Evolutionary conservation across 2,329 filamentous ascomycete genomes (phyloP).

Genomic region (Endoconidiophora polonica): DNA sequence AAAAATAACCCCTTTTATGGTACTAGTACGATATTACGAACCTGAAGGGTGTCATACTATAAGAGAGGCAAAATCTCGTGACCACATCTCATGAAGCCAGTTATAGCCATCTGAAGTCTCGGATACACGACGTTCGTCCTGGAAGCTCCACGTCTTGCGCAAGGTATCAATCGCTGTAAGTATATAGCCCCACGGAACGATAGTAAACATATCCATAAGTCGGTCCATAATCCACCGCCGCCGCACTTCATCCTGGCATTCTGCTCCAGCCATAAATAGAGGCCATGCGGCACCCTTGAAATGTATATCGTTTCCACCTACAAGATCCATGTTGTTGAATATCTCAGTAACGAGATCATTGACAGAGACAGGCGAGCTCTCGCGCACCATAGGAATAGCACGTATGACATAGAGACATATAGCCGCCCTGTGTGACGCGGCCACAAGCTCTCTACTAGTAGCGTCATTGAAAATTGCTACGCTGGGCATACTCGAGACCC

Average conservation of each 20-base stretch:
- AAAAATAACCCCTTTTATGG: background rate
- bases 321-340: conserved; percentile 31
- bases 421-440: conserved; percentile 29
- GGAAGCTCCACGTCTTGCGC: conserved; percentile 29
- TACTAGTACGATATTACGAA: background rate
- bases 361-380: conserved; percentile 24
- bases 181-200: conserved; percentile 34
- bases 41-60: conserved; percentile 23
- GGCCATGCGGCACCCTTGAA: conserved; percentile 47
- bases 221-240: conserved; percentile 35
- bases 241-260: conserved; percentile 29
- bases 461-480: conserved; percentile 23
- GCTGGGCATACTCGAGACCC: conserved; percentile 25
- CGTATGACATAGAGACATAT: conserved; percentile 32
- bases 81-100: conserved; percentile 28
- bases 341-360: conserved; percentile 32
- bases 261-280: conserved; percentile 39
- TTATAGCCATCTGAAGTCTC: conserved; percentile 16
- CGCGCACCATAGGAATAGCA: conserved; percentile 24
- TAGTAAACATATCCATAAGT: conserved; percentile 27
- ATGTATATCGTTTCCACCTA: conserved; percentile 31
- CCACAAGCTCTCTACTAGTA: conserved; percentile 27
- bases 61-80: conserved; percentile 28
- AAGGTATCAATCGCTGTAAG: conserved; percentile 33
- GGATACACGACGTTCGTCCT: conserved; percentile 19